Percentiles rank a stretch among this genome's conserved stretches.
phyloP scores from a whole-genome alignment of 1,139 yeast genomes.

The Pichia sp. region DNA sequence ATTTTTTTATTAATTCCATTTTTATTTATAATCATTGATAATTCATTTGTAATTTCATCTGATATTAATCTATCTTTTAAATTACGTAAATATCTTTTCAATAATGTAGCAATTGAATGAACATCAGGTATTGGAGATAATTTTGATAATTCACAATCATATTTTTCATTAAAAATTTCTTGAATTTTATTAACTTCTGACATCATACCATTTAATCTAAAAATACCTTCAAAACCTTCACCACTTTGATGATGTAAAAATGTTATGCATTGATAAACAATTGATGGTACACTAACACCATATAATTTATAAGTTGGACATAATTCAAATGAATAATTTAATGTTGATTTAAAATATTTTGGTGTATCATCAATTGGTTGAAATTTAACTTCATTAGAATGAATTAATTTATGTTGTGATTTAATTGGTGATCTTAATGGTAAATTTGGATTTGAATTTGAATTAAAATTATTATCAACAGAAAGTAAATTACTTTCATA shows the following conservation, averaged over 20 bases:
- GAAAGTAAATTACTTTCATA: constrained; percentile 21
- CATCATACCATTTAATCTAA: constrained; percentile 86
- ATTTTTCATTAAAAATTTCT: constrained; percentile 49
- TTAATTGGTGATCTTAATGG: constrained; percentile 11
- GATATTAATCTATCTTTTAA: constrained; percentile 27
- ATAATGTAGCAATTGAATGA: constrained; percentile 31
- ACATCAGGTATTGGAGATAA: constrained; percentile 28
- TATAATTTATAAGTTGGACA: constrained; percentile 35
- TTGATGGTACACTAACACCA: constrained; percentile 54
- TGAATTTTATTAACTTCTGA: constrained; percentile 68
- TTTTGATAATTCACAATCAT: constrained; percentile 57
- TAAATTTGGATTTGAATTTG: constrained; percentile 1
- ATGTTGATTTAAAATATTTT: constrained; percentile 54
- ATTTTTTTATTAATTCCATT: constrained; percentile 8
- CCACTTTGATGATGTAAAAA: constrained; percentile 65
- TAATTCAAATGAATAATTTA: constrained; percentile 45
- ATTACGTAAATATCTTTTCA: constrained; percentile 30
- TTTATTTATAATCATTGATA: constrained; percentile 21
- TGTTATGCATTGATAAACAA: constrained; percentile 70
- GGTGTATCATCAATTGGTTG: constrained; percentile 23
- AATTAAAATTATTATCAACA: constrained; percentile 12
- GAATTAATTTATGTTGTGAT: neutral
- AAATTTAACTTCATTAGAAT: constrained; percentile 15
- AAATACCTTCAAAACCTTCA: constrained; percentile 81
- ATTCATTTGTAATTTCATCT: constrained; percentile 23